Base-by-base conservation (phyloP, 768 basidiomycete genomes). In the Boletus tylopilopsis region DNA sequence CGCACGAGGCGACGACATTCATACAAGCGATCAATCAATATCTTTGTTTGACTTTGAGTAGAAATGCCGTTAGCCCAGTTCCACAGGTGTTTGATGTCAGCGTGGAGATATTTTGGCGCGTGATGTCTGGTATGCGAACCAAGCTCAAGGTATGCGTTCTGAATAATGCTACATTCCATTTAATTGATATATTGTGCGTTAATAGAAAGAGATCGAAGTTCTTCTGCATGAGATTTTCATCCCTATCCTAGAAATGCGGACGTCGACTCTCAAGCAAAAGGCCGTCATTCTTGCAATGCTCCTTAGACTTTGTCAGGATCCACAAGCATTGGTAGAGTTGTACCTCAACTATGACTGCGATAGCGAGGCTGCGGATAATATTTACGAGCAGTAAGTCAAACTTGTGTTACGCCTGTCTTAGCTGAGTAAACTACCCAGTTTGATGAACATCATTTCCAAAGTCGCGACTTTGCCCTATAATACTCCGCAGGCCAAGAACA, bases 291-390 rank as follows among this genome's bases (percentile, higher is more conserved):
- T 98, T 44, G 85, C 82, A 34, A 94, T 96, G 86, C 67, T 95
- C 25, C 82, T 81, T 16, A 82, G 89, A 35, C 72, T 99, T 15
- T 94, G 90, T 61, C 90, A 95, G 66, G 96, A 98, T 62, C 94
- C 96, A 2, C 96, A 98, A 67, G 94, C 95, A 9, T 75, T 99
- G 18, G 96, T 99, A 25, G 96, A 99, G 68, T 84, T 98, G 49
- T 99, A 98, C 71, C 84, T 99, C 66, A 99, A 99, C 68, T 99
- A 99, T 64, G 96, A 99, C 64, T 99, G 96, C 65, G 96, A 99
- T 63, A 82, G 92, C 51, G 87, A 92, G 51, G 92, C 95, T 5
- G 80, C 80, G 10, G 95, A 96, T 62, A 98, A 99, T 70, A 94
- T 98, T 50, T 99, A 98, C 68, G 96, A 99, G 62, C 90, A 90